Conservation (phyloP, 176 grass and related monocot genomes). For the Hsuehochloa calcarea region DNA sequence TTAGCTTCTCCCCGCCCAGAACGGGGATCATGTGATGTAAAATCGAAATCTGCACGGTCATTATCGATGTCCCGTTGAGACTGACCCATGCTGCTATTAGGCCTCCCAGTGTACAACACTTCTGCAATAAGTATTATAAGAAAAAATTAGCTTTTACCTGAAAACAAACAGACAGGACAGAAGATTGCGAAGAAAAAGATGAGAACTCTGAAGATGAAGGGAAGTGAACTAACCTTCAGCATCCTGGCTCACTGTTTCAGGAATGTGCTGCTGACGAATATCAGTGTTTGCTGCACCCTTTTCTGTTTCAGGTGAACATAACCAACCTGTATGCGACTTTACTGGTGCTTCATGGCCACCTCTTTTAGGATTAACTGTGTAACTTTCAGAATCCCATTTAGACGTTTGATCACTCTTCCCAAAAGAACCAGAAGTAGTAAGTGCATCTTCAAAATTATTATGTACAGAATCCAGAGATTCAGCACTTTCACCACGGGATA, state of each 20-base stretch:
- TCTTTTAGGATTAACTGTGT: constrained; percentile 35
- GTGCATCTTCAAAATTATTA: constrained; percentile 41
- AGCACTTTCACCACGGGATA: constrained; percentile 25
- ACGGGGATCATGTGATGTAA: constrained; percentile 31
- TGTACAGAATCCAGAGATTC: constrained; percentile 50
- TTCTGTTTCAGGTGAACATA: constrained; percentile 23
- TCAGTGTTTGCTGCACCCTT: constrained; percentile 11
- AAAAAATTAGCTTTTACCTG: constrained; percentile 14
- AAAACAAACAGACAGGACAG: neutral
- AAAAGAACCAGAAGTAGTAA: constrained; percentile 43
- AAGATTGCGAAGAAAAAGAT: neutral
- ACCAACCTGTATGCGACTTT: constrained; percentile 22
- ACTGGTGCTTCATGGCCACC: constrained; percentile 33
- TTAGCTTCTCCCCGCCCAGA: constrained; percentile 48
- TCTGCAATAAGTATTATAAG: constrained; percentile 51
- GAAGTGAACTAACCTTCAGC: constrained; percentile 54
- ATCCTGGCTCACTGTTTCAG: constrained; percentile 49
- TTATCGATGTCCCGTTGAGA: constrained; percentile 39
- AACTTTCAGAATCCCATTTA: constrained; percentile 41
- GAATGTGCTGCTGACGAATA: constrained; percentile 33
- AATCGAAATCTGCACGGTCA: constrained; percentile 45
- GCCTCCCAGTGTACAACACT: constrained; percentile 72
- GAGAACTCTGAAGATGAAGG: neutral
- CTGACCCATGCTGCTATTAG: constrained; percentile 54
- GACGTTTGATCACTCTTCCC: constrained; percentile 31